Conservation (phyloP, 2,329 filamentous ascomycete species). For the Aspergillus unguis region DNA sequence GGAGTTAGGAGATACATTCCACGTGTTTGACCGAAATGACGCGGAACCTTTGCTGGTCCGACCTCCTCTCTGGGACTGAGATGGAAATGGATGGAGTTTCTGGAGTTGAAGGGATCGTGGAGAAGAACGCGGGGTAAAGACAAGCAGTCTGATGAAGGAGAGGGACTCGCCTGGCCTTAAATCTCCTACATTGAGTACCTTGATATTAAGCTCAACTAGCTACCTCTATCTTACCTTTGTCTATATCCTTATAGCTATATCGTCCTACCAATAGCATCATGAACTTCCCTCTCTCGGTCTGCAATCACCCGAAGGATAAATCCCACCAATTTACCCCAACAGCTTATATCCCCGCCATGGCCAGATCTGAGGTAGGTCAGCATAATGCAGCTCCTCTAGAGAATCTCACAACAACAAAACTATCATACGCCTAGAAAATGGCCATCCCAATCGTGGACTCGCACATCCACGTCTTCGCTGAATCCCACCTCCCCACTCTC, state of each 20-base stretch:
- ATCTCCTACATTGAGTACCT: not conserved
- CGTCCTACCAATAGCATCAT: not conserved
- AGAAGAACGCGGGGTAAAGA: not conserved
- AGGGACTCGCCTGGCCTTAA: not conserved
- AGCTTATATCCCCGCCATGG: not conserved
- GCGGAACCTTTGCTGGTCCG: not conserved
- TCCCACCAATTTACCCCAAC: constrained; percentile 6
- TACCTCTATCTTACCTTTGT: not conserved
- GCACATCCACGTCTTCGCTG: constrained; percentile 85
- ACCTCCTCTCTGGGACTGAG: no score
- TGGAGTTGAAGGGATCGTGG: not conserved
- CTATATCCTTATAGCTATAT: not conserved
- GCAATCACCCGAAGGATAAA: constrained; percentile 9
- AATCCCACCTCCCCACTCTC: constrained; percentile 62
- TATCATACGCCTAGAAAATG: constrained; percentile 15
- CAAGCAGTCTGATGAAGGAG: not conserved
- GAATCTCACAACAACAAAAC: no score
- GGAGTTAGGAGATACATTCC: not conserved
- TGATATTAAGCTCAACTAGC: not conserved
- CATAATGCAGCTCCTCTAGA: no score
- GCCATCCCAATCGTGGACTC: constrained; percentile 69
- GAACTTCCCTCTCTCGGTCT: constrained; percentile 1
- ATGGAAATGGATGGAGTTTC: not conserved
- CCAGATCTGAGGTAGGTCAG: no score
- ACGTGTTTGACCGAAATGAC: not conserved